Evolutionary conservation across 768 basidiomycete genomes (phyloP).

Genomic region (Leccinum boreale): DNA sequence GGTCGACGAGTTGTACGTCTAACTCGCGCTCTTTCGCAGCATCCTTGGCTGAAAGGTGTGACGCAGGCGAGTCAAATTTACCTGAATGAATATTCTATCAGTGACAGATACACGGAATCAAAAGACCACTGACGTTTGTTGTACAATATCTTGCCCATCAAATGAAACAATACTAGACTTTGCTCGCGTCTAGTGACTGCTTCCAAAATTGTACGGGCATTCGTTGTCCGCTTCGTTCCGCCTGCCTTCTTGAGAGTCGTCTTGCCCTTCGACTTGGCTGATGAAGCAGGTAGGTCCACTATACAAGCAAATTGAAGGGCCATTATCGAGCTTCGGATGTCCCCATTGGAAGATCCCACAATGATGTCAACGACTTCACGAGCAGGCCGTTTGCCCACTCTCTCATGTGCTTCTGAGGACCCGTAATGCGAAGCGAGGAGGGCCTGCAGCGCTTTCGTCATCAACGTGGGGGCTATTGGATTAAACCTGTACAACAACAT

Average conservation of each 20-base stretch:
- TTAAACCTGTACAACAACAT: slow-evolving; percentile 63
- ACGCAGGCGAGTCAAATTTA: slow-evolving; percentile 63
- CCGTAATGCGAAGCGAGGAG: slow-evolving; percentile 51
- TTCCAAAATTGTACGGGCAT: slow-evolving; percentile 50
- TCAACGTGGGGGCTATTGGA: slow-evolving; percentile 83
- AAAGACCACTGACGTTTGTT: slow-evolving; percentile 69
- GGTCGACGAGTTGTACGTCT: slow-evolving; percentile 54
- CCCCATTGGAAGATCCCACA: slow-evolving; percentile 80
- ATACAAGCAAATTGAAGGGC: slow-evolving; percentile 83
- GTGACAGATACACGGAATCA: background rate
- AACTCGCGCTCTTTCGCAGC: slow-evolving; percentile 55
- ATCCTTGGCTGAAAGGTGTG: slow-evolving; percentile 60
- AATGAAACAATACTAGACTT: slow-evolving; percentile 83
- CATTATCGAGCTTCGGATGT: slow-evolving; percentile 93
- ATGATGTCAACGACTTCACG: slow-evolving; percentile 75
- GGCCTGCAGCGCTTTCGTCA: slow-evolving; percentile 72
- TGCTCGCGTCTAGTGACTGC: slow-evolving; percentile 81
- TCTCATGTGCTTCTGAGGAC: slow-evolving; percentile 14
- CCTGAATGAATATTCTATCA: slow-evolving; percentile 42
- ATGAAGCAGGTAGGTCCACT: slow-evolving; percentile 28
- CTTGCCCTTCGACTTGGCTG: slow-evolving; percentile 21
- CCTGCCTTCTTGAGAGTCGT: slow-evolving; percentile 31
- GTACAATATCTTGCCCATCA: slow-evolving; percentile 91
- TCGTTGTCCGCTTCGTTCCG: slow-evolving; percentile 15
- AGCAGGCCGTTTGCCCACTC: slow-evolving; percentile 39